phyloP scores from a whole-genome alignment of 2,329 filamentous ascomycete species.

The Ceratocystiopsis brevicomis region DNA sequence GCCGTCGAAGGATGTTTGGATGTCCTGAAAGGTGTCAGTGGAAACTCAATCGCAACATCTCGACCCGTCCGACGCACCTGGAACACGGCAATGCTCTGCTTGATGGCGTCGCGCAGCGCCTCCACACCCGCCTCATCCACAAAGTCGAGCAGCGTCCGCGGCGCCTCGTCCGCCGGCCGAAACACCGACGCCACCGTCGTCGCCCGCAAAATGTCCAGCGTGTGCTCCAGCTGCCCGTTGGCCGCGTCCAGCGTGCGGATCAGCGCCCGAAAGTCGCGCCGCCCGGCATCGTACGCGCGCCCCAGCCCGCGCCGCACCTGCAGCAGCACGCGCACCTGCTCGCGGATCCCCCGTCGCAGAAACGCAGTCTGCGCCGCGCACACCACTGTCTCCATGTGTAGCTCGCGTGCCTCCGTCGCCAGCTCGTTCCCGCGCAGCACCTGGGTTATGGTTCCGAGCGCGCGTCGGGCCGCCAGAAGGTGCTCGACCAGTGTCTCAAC shows the following conservation, averaged over 20 bases:
- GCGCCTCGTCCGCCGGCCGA: constrained; percentile 36
- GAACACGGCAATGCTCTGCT: constrained; percentile 50
- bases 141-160: constrained; percentile 53
- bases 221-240: constrained; percentile 43
- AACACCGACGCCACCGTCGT: constrained; percentile 47
- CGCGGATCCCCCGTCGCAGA: constrained; percentile 39
- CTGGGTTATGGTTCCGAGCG: constrained; percentile 63
- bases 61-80: constrained; percentile 29
- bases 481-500: constrained; percentile 69
- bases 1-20: constrained; percentile 56
- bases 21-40: constrained; percentile 20
- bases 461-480: constrained; percentile 72
- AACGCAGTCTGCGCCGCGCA: constrained; percentile 53
- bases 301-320: constrained; percentile 32
- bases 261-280: constrained; percentile 40
- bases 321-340: constrained; percentile 33
- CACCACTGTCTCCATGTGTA: constrained; percentile 62
- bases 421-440: constrained; percentile 79
- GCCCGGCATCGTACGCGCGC: constrained; percentile 36
- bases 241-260: constrained; percentile 47
- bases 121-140: constrained; percentile 55
- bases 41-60: too few relatives aligned
- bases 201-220: constrained; percentile 43
- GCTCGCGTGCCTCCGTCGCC: constrained; percentile 52
- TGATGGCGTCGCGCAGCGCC: constrained; percentile 44